Percentiles rank a stretch among this genome's conserved stretches.
Conservation (phyloP, 2,329 filamentous ascomycete species). For the Hymenoscyphus infarciens region DNA sequence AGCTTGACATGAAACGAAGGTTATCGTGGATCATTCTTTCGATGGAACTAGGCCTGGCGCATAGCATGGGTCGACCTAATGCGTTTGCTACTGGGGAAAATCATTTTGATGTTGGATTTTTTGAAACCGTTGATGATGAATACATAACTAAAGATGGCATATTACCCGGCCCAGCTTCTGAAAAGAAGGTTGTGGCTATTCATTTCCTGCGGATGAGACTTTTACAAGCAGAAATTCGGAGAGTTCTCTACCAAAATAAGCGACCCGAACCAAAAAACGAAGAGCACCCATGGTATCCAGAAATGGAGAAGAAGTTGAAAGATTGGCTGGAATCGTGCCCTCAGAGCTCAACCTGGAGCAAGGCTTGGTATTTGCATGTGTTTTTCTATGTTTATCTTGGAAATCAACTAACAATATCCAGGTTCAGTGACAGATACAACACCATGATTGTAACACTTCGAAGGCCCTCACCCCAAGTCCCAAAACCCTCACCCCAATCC, state of each 20-base stretch:
- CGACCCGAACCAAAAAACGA: constrained; percentile 72
- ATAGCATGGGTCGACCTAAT: constrained; percentile 82
- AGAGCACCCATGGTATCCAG: constrained; percentile 78
- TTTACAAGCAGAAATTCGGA: constrained; percentile 81
- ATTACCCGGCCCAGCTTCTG: constrained; percentile 64
- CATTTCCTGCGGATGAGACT: constrained; percentile 92
- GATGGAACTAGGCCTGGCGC: constrained; percentile 85
- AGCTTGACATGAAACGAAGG: constrained; percentile 84
- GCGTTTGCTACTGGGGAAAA: constrained; percentile 80
- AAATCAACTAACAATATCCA: constrained; percentile 34
- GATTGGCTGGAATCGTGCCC: constrained; percentile 78
- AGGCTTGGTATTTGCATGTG: constrained; percentile 60
- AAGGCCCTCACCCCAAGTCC: constrained; percentile 87
- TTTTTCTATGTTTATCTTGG: neutral
- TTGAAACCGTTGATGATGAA: constrained; percentile 75
- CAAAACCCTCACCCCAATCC: constrained; percentile 75
- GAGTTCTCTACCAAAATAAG: constrained; percentile 82
- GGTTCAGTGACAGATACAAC: constrained; percentile 69
- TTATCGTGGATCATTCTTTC: constrained; percentile 83
- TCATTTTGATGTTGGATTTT: constrained; percentile 81
- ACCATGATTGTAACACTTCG: constrained; percentile 87
- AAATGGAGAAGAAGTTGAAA: constrained; percentile 75
- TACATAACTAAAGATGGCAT: constrained; percentile 79
- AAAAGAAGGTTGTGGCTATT: constrained; percentile 84
- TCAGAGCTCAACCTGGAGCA: constrained; percentile 66